Evolutionary conservation across 139 green algal species (phyloP).

Genomic region (Asterochloris erici): DNA sequence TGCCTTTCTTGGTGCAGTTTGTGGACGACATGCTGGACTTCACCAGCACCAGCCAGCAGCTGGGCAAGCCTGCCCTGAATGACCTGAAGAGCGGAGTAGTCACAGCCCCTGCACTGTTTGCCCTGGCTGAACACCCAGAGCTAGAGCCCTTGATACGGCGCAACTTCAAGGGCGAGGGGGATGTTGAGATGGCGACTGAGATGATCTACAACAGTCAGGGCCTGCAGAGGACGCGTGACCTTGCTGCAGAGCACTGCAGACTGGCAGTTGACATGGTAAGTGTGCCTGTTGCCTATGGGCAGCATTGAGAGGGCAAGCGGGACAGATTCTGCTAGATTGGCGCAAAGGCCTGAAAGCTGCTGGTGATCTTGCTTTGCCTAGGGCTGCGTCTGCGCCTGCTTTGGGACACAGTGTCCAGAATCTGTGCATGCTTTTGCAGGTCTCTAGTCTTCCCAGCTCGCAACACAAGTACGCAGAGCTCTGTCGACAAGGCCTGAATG

Average conservation of each 20-base stretch:
- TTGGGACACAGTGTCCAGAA: not conserved
- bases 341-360: not conserved
- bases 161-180: constrained; percentile 75
- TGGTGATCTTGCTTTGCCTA: not conserved
- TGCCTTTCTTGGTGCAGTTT: constrained; percentile 47
- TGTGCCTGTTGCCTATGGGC: too few species aligned
- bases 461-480: constrained; percentile 46
- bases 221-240: constrained; percentile 61
- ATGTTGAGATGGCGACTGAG: constrained; percentile 52
- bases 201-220: constrained; percentile 42
- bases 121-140: constrained; percentile 53
- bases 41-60: constrained; percentile 53
- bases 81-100: constrained; percentile 88
- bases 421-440: constrained; percentile 27
- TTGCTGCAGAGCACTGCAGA: constrained; percentile 69
- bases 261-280: constrained; percentile 54
- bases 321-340: not conserved
- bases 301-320: not conserved
- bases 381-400: not conserved
- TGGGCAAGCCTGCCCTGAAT: constrained; percentile 94
- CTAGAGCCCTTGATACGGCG: constrained; percentile 76
- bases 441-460: constrained; percentile 42
- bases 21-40: constrained; percentile 98
- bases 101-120: constrained; percentile 90
- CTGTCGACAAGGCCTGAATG: constrained; percentile 51